phyloP scores from a whole-genome alignment of 2,329 filamentous ascomycete species.

The Talaromyces marneffei region DNA sequence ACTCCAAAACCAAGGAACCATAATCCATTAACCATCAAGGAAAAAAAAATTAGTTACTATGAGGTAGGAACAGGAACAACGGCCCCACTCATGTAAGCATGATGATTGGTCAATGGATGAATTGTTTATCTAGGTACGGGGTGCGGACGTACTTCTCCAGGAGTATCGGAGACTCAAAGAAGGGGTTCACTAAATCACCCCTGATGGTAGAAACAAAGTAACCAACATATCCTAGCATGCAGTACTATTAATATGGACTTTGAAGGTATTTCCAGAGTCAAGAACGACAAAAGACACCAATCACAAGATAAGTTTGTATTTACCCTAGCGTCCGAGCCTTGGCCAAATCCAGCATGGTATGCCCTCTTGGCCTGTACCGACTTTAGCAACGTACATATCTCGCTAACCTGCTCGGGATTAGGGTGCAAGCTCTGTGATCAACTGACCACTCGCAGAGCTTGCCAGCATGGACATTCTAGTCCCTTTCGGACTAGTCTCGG shows the following conservation, averaged over 20 bases:
- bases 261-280: neutral
- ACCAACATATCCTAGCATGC: neutral
- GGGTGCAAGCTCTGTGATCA: neutral
- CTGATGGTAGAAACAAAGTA: neutral
- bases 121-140: constrained; percentile 1
- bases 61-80: neutral
- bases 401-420: neutral
- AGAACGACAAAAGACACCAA: neutral
- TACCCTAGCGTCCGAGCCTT: neutral
- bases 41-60: too few relatives aligned
- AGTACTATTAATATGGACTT: neutral
- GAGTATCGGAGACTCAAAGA: neutral
- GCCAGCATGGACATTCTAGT: neutral
- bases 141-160: neutral
- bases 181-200: neutral
- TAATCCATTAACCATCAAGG: neutral
- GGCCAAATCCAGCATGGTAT: neutral
- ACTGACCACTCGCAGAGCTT: constrained; percentile 5
- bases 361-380: neutral
- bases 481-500: neutral
- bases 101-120: neutral
- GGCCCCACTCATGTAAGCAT: neutral
- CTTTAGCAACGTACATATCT: constrained; percentile 1
- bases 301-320: neutral
- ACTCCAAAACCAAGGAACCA: neutral